Base-by-base conservation (phyloP, 306 rosid species). In the Phaseolus lunatus region DNA sequence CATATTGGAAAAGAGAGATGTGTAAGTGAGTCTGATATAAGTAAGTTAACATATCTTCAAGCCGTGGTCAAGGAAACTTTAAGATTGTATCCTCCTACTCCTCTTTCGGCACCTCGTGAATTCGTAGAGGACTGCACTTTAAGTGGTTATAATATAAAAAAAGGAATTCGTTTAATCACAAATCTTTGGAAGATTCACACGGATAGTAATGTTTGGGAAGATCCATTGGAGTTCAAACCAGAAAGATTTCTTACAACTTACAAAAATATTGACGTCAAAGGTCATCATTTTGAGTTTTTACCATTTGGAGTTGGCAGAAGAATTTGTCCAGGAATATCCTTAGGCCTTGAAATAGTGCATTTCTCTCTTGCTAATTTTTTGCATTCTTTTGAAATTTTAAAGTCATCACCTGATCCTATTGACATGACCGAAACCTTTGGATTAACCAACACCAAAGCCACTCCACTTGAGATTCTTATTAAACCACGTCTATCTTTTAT, bases 221-320 rank as follows among this genome's bases (percentile, higher is more conserved):
- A 50, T 18, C 13, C 57, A 8, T 18, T 50, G 0, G 24, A 18
- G 2, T 81, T 81, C 19, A 74, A 67, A 12, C 84, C 84, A 16
- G 72, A 81, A 66, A 74, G 84, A 6, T 81, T 81, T 14, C 67
- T 81, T 11, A 75, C 72, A 2, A 81, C 66, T 67, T 76, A 75
- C 13, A 74, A 58, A 75, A 58, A 81, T 7, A 10, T 81, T 75
- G 76, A 81, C 9, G 20, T 75, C 7, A 67, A 27, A 6, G 84
- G 84, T 7, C 63, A 45, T 4, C 65, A 81, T 72, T 80, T 63
- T 52, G 83, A 63, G 37, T 8, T 80, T 5, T 35, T 80, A 12
- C 83, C 83, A 18, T 81, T 26, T 65, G 71, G 50, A 39, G 0
- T 52, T 20, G 71, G 71, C 2, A 65, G 52, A 22, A 64, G 70